Conservation (phyloP, 768 basidiomycete species). For the Hygrocybe coccinea region DNA sequence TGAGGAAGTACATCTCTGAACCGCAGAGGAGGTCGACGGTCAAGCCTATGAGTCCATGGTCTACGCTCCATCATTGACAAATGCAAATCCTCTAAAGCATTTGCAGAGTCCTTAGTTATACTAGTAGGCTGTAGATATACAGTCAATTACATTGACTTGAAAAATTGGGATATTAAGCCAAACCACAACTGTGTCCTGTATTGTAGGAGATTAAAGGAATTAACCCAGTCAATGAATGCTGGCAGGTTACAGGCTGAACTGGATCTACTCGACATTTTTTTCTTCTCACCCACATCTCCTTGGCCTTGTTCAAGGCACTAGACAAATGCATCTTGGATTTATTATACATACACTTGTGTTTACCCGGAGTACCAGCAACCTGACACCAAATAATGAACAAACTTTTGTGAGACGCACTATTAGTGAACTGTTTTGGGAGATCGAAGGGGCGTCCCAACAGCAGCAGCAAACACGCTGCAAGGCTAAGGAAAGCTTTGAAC, state of each 20-base stretch:
- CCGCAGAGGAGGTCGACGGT: background rate
- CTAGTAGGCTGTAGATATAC: background rate
- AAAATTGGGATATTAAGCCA: background rate
- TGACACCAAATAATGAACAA: too few relatives aligned
- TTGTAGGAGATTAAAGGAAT: background rate
- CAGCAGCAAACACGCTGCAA: too few relatives aligned
- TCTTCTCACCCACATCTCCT: background rate
- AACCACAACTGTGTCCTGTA: background rate
- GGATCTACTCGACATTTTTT: background rate
- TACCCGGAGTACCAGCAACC: too few relatives aligned
- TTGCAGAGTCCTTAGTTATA: too few relatives aligned
- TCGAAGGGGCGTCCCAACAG: too few relatives aligned
- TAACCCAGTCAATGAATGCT: background rate
- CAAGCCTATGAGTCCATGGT: background rate
- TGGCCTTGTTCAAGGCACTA: background rate
- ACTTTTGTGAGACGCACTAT: too few relatives aligned
- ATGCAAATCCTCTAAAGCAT: background rate
- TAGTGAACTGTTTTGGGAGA: too few relatives aligned
- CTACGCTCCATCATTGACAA: background rate
- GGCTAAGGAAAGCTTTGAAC: too few relatives aligned
- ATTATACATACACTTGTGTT: too few relatives aligned
- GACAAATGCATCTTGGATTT: too few relatives aligned
- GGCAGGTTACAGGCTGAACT: background rate
- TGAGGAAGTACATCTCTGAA: conserved; percentile 1
- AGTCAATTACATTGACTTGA: background rate